Evolutionary conservation across 2,329 filamentous ascomycete species (phyloP).

Genomic region (Diplodia intermedia): DNA sequence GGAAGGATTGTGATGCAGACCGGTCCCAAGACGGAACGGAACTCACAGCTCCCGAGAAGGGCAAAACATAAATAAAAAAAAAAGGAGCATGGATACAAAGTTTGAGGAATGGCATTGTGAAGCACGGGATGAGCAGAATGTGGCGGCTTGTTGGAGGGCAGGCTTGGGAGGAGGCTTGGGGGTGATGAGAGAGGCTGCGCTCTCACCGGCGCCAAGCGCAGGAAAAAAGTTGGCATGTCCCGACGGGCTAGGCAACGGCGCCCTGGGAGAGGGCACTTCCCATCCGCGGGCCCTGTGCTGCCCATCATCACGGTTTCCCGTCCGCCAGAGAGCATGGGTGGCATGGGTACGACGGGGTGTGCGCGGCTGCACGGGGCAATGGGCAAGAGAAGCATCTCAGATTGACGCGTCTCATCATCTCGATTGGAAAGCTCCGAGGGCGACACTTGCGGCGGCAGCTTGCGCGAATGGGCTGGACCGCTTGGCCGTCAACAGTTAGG

Average conservation of each 20-base stretch:
- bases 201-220: neutral
- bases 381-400: slow-evolving; percentile 22
- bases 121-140: slow-evolving; percentile 12
- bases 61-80: neutral
- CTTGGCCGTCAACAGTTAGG: neutral
- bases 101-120: slow-evolving; percentile 15
- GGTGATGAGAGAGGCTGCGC: neutral
- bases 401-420: slow-evolving; percentile 26
- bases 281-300: neutral
- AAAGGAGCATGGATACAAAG: neutral
- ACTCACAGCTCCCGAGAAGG: neutral
- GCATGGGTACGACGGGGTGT: slow-evolving; percentile 15
- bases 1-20: slow-evolving; percentile 7
- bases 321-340: neutral
- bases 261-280: neutral
- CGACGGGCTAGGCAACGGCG: slow-evolving; percentile 2
- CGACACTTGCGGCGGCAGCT: neutral
- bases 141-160: neutral
- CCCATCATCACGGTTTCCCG: neutral
- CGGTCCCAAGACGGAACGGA: slow-evolving; percentile 9
- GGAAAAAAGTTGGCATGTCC: slow-evolving; percentile 6
- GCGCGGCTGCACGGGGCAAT: neutral
- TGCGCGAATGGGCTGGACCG: neutral
- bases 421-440: slow-evolving; percentile 24
- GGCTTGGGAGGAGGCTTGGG: slow-evolving; percentile 3